Conservation (phyloP, 208 protist genomes). For the Porcisia hertigi region DNA sequence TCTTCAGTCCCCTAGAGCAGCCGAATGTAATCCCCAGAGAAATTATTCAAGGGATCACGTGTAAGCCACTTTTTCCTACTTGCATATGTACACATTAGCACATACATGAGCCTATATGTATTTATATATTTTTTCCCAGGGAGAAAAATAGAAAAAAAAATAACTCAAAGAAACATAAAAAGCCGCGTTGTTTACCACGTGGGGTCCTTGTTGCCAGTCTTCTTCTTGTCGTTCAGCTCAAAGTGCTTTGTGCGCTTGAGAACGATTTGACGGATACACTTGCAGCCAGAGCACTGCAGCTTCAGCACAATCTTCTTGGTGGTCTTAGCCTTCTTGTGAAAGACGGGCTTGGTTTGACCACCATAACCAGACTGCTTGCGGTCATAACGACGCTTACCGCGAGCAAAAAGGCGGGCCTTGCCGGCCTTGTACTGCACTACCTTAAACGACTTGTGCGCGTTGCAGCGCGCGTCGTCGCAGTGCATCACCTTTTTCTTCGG, state of each 20-base stretch:
- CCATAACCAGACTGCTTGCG: constrained; percentile 99
- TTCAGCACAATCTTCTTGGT: constrained; percentile 99
- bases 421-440: constrained; percentile 99
- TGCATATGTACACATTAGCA: too few species aligned
- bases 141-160: constrained; percentile 12
- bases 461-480: constrained; percentile 90
- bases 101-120: neutral
- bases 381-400: constrained; percentile 99
- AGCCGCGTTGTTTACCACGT: constrained; percentile 73
- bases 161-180: constrained; percentile 17
- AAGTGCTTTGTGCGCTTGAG: constrained; percentile 99
- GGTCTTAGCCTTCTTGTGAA: constrained; percentile 99
- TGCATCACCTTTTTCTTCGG: constrained; percentile 94
- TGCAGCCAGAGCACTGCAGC: constrained; percentile 98
- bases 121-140: constrained; percentile 11
- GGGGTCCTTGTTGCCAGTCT: constrained; percentile 90
- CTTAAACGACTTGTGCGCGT: constrained; percentile 98
- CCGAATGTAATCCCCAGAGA: too few species aligned
- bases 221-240: constrained; percentile 97
- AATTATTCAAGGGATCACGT: too few species aligned
- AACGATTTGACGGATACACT: constrained; percentile 92
- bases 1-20: too few species aligned
- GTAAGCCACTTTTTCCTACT: too few species aligned
- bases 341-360: constrained; percentile 99
- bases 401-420: constrained; percentile 98